Evolutionary conservation across 768 basidiomycete species (phyloP).

Genomic region (Boletellus ananiceps): DNA sequence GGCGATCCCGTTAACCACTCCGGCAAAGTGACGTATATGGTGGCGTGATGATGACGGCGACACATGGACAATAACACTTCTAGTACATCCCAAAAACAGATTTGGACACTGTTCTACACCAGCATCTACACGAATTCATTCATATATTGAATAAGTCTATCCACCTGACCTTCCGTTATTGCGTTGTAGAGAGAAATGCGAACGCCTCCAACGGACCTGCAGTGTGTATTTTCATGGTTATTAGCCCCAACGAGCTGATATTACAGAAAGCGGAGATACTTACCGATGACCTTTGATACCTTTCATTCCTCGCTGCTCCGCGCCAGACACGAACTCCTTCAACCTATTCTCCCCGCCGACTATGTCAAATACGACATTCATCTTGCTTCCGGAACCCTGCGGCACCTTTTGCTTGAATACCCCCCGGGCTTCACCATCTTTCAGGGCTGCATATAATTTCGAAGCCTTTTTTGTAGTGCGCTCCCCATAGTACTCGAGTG

Average conservation of each 20-base stretch:
- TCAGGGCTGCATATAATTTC: slow-evolving; percentile 70
- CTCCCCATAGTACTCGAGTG: slow-evolving; percentile 59
- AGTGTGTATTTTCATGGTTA: background rate
- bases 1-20: slow-evolving; percentile 91
- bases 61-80: background rate
- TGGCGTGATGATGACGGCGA: background rate
- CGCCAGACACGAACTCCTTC: slow-evolving; percentile 73
- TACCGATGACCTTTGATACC: slow-evolving; percentile 92
- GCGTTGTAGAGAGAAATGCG: slow-evolving; percentile 90
- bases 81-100: no score
- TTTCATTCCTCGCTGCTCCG: slow-evolving; percentile 74
- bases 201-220: slow-evolving; percentile 62
- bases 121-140: slow-evolving; percentile 40
- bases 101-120: background rate
- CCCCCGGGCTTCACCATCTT: slow-evolving; percentile 66
- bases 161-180: slow-evolving; percentile 68
- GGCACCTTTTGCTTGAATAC: slow-evolving; percentile 69
- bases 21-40: slow-evolving; percentile 71
- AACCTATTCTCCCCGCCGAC: slow-evolving; percentile 69
- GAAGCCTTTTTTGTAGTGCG: slow-evolving; percentile 69
- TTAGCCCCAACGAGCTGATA: background rate
- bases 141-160: slow-evolving; percentile 57
- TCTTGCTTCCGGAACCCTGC: slow-evolving; percentile 79
- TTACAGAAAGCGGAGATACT: slow-evolving; percentile 29
- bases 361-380: slow-evolving; percentile 90